A percentile compares a stretch with the other conserved stretches of the same genome.
These are phyloP conservation scores for Holtermannia corniformis DNA, from an alignment of 768 basidiomycete genomes.

Conservation along the genomic window DNA sequence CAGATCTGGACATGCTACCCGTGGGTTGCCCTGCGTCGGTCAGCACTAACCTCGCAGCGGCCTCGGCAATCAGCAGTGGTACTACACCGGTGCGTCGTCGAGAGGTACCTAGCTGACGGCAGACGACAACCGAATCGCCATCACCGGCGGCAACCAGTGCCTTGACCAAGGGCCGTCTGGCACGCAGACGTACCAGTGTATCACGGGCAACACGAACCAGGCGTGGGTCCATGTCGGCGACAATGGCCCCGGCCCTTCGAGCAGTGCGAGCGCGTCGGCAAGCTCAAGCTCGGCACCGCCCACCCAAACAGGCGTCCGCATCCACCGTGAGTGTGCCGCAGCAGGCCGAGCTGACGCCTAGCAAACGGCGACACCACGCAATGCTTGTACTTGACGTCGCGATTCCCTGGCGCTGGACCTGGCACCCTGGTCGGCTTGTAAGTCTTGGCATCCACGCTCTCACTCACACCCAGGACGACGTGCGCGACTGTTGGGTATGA, in stretches of 20 bases:
- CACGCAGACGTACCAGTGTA: conserved; percentile 18
- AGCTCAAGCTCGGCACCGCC: too few species aligned
- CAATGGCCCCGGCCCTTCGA: too few species aligned
- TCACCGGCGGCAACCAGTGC: conserved; percentile 19
- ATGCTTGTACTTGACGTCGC: not conserved
- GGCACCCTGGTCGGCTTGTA: not conserved
- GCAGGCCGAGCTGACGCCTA: not conserved
- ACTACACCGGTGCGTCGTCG: too few species aligned
- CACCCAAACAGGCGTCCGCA: not conserved
- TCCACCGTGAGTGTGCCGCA: not conserved
- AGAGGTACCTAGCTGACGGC: too few species aligned
- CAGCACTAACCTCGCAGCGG: too few species aligned
- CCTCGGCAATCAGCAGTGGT: conserved; percentile 4
- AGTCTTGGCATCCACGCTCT: not conserved
- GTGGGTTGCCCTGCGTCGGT: too few species aligned
- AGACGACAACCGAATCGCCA: conserved; percentile 18
- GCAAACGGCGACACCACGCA: not conserved
- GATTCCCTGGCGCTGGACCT: not conserved
- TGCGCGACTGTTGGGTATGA: not conserved
- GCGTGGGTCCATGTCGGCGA: not conserved
- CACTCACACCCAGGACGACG: not conserved
- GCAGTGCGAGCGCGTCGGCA: too few species aligned
- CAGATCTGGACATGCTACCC: not conserved
- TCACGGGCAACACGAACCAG: conserved; percentile 16
- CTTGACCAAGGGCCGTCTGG: conserved; percentile 5